Base-by-base conservation (phyloP, 345 rosid species). In the Erucastrum elatum region DNA sequence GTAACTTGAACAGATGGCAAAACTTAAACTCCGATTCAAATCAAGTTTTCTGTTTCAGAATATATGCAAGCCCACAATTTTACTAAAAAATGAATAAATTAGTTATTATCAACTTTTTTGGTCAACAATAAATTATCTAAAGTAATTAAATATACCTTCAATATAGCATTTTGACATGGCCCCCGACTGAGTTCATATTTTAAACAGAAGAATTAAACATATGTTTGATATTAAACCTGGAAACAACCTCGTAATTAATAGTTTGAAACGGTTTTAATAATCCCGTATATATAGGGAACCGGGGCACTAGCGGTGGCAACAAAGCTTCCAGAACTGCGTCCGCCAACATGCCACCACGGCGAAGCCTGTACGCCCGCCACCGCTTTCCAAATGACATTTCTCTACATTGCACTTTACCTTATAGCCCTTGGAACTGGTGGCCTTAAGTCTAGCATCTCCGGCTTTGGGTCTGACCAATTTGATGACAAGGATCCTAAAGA, bases 361-460 rank as follows among this genome's bases (percentile, higher is more conserved):
- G 76, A 78, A 64, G 21, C 75, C 56, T 94, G 98, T 70, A 59
- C 71, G 59, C 86, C 77, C 21, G 93, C 98, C 9, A 84, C 46
- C 6, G 85, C 88, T 30, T 76, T 85, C 71, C 98, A 94, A 64
- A 88, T 90, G 94, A 90, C 94, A 11, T 61, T 91, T 66, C 83
- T 91, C 9, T 94, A 90, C 77, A 6, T 89, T 58, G 70, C 82
- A 3, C 80, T 90, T 17, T 87, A 88, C 77, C 80, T 85, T 61
- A 83, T 83, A 60, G 90, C 92, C 34, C 80, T 90, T 1, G 95
- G 95, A 25, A 88, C 92, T 0, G 95, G 95, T 65, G 92, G 95
- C 5, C 82, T 90, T n/a, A 86, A 90, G 82, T 87, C 95, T n/a
- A 87, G 95, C 44, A 87, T 90, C 17, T 88, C 91, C 0, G 90